These are phyloP conservation scores for Corchorus olitorius DNA, from an alignment of 345 rosid species.

Conservation along the genomic window DNA sequence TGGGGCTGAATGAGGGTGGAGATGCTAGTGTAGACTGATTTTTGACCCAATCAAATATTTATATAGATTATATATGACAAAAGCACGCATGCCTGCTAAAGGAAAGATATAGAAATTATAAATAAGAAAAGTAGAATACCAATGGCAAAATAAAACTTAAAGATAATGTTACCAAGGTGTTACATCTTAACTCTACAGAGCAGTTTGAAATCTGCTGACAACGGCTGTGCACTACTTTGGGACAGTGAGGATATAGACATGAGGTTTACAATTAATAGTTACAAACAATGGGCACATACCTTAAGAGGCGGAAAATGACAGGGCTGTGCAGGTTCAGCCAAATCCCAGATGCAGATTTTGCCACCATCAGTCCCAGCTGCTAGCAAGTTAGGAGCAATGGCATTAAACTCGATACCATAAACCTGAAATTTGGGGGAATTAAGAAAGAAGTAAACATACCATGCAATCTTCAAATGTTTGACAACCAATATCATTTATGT, in stretches of 20 bases:
- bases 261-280: constrained; percentile 13
- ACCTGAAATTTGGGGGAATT: constrained; percentile 50
- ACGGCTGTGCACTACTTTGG: background rate
- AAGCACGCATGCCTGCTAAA: no score
- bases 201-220: no score
- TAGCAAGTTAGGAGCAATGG: constrained; percentile 72
- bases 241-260: background rate
- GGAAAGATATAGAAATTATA: no score
- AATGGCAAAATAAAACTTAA: no score
- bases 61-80: no score
- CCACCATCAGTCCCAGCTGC: constrained; percentile 99
- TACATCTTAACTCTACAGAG: no score
- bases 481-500: background rate
- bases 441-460: constrained; percentile 7
- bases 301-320: constrained; percentile 81
- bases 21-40: background rate
- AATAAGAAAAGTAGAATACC: no score
- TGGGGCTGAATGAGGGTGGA: background rate
- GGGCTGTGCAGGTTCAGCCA: constrained; percentile 74
- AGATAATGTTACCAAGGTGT: no score
- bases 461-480: constrained; percentile 14
- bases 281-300: constrained; percentile 39
- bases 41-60: background rate
- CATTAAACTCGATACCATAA: constrained; percentile 95
- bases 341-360: constrained; percentile 96